Conservation (phyloP, 345 rosid genomes). For the Melaleuca quinquenervia region DNA sequence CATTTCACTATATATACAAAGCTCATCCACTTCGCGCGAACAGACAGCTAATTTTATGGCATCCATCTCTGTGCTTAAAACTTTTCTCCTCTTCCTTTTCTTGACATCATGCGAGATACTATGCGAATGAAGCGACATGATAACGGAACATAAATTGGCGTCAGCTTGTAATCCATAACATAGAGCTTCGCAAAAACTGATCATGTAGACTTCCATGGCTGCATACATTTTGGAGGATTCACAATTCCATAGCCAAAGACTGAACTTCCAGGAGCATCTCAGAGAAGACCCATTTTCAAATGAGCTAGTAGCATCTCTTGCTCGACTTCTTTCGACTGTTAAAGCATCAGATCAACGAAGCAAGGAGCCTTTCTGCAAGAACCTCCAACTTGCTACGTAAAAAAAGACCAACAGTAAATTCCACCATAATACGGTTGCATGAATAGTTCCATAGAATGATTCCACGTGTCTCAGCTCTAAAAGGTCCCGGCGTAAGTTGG, state of each 20-base stretch:
- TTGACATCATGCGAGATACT: background rate
- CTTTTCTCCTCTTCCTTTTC: background rate
- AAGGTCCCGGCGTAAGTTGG: background rate
- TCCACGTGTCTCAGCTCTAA: background rate
- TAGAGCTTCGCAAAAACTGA: background rate
- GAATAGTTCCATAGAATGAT: background rate
- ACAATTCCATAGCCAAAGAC: background rate
- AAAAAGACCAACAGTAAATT: background rate
- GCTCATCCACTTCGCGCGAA: background rate
- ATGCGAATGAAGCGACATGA: background rate
- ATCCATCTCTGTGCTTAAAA: background rate
- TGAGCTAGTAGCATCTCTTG: background rate
- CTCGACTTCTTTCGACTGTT: background rate
- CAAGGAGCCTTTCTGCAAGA: background rate
- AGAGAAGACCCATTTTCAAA: background rate
- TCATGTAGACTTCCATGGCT: background rate
- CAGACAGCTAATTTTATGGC: background rate
- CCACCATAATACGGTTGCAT: background rate
- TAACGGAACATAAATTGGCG: background rate
- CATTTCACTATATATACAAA: background rate
- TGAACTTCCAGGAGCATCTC: background rate
- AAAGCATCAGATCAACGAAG: background rate
- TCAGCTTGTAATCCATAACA: background rate
- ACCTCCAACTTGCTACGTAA: background rate
- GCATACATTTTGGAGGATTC: background rate